phyloP scores from a whole-genome alignment of 2,329 filamentous ascomycete genomes.

The Chaetomium sp. region DNA sequence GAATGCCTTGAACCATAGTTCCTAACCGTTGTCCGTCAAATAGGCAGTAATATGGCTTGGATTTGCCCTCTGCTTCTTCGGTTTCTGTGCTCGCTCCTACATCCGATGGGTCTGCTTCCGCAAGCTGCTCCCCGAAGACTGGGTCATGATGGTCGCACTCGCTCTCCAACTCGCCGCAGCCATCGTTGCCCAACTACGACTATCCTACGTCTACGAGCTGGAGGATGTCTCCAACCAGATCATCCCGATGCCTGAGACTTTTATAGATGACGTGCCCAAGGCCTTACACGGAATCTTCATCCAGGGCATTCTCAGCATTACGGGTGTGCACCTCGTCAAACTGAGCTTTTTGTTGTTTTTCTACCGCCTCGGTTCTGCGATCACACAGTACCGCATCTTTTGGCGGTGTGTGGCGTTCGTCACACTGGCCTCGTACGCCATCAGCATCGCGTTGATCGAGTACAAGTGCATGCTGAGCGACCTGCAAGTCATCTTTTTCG shows the following conservation, averaged over 20 bases:
- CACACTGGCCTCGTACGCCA: constrained; percentile 1
- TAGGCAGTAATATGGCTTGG: constrained; percentile 10
- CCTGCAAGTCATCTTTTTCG: constrained; percentile 6
- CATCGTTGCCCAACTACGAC: neutral
- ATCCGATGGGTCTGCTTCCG: constrained; percentile 20
- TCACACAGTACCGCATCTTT: constrained; percentile 5
- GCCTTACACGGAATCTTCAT: neutral
- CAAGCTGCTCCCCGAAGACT: constrained; percentile 17
- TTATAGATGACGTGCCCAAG: neutral
- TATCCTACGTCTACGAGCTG: neutral
- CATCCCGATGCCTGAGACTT: neutral
- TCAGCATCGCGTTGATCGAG: neutral
- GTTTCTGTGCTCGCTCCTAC: constrained; percentile 3
- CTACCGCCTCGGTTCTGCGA: constrained; percentile 5
- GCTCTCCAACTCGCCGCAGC: constrained; percentile 2
- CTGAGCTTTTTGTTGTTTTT: constrained; percentile 18
- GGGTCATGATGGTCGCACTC: constrained; percentile 17
- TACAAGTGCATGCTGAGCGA: neutral
- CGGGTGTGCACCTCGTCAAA: constrained; percentile 6
- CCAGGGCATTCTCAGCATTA: neutral
- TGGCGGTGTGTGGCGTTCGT: constrained; percentile 17
- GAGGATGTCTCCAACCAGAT: neutral
- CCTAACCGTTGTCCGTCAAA: neutral
- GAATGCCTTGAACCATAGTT: neutral
- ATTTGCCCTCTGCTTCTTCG: constrained; percentile 5